Evolutionary conservation across 2,329 filamentous ascomycete species (phyloP).

Genomic region (Pseudogymnoascus sp.): DNA sequence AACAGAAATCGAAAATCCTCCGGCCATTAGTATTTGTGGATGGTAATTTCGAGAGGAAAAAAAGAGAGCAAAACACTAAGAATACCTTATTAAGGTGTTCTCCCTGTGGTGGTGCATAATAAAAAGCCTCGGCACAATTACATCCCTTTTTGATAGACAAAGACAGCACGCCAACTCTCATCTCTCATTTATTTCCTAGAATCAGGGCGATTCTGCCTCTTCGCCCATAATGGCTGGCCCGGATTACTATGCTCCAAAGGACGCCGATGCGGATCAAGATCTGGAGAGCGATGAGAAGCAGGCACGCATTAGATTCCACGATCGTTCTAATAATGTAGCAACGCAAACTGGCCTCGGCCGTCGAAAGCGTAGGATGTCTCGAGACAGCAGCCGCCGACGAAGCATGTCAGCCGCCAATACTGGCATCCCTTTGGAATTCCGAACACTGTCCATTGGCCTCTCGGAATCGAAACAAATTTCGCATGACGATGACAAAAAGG

Average conservation of each 20-base stretch:
- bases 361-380: too few species aligned
- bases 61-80: background rate
- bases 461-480: too few species aligned
- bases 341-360: background rate
- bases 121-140: background rate
- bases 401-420: too few species aligned
- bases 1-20: background rate
- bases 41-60: background rate
- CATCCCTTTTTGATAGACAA: background rate
- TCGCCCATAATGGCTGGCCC: background rate
- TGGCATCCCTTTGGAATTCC: too few species aligned
- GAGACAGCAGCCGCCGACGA: too few species aligned
- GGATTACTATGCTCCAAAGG: background rate
- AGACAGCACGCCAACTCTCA: background rate
- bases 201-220: background rate
- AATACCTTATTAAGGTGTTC: constrained; percentile 1
- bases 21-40: background rate
- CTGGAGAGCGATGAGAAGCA: background rate
- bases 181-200: background rate
- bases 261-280: background rate
- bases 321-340: background rate
- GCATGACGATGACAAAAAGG: too few species aligned
- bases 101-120: background rate
- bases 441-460: too few species aligned
- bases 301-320: background rate